Evolutionary conservation across 108 stramenopile genomes (phyloP), one percentile per base, ranked within the genome.

Genomic region (Pseudonitzschia delicatissima): DNA sequence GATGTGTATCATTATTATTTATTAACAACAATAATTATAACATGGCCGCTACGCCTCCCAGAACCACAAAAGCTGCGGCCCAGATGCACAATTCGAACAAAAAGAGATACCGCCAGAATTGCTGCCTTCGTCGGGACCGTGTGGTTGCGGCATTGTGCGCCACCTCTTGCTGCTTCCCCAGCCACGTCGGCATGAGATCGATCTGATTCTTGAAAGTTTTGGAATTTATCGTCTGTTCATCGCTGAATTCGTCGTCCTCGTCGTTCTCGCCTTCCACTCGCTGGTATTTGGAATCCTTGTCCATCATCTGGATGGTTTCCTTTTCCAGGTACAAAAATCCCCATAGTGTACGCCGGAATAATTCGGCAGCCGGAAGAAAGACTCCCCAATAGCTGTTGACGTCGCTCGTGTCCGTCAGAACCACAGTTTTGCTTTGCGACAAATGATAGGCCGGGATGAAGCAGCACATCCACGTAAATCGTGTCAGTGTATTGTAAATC

Each of bases 401-500:
- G 32, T 82, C 79, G 39, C 81, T 78, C 8, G 76, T 81, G 66
- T 87, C 84, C 25, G 90, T 91, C 29, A 76, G 65, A 21, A 86
- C 80, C 0, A 78, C 76, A 12, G 81, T 68, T 27, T 77, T 80
- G 50, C 26, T 51, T 45, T 68, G 33, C 6, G 83, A 79, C 4
- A 91, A 76, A 27, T 85, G 83, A 67, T 89, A 91, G 2, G 93
- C 81, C 7, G 93, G 93, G 40, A 91, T 88, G 42, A 87, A 90
- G 31, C 85, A 83, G 21, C 82, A 62, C 93, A 91, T 94, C 93
- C 93, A 94, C 18, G 83, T 74, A 64, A 88, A 91, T 53, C 93
- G 49, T 25, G 86, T 67, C 28, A 77, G 15, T 0, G 71, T 58
- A 65, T 91, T 90, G 53, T 64, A 75, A 0, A 79, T 69, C 17